phyloP scores from a whole-genome alignment of 257 asterid species.

The Nicotiana noctiflora region DNA sequence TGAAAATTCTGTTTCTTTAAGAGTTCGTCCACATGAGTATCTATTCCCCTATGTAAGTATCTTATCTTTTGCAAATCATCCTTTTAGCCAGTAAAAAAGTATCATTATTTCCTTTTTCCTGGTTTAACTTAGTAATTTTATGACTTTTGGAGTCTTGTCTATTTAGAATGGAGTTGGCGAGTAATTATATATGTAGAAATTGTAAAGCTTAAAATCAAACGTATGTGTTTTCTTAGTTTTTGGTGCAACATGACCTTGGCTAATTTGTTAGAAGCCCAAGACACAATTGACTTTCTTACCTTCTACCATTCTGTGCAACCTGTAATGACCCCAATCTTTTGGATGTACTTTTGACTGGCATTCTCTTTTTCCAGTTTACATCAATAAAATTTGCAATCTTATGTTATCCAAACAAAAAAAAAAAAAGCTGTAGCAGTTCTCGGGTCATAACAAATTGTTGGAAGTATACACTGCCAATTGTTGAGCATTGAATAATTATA shows the following conservation, averaged over 20 bases:
- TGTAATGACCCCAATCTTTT: too few species aligned
- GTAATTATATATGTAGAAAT: neutral
- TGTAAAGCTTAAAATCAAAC: too few species aligned
- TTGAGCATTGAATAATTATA: neutral
- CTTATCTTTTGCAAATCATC: conserved; percentile 1
- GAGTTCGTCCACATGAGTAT: conserved; percentile 86
- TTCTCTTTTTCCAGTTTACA: too few species aligned
- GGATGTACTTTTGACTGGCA: too few species aligned
- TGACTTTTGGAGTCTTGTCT: neutral
- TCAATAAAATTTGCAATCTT: too few species aligned
- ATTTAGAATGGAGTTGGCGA: neutral
- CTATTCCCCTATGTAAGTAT: conserved; percentile 90
- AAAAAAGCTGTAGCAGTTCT: too few species aligned
- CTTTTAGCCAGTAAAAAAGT: neutral
- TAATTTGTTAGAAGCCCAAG: too few species aligned
- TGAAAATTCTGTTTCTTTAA: conserved; percentile 70
- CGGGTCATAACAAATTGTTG: neutral
- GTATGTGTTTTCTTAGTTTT: too few species aligned
- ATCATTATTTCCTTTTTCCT: neutral
- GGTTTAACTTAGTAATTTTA: neutral
- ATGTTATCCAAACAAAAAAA: too few species aligned
- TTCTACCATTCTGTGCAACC: too few species aligned
- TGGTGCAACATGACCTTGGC: too few species aligned
- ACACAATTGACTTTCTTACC: too few species aligned
- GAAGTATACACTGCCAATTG: neutral